These are phyloP conservation scores for Diaporthe vexans DNA, from an alignment of 2,329 filamentous ascomycete species.

Conservation along the genomic window DNA sequence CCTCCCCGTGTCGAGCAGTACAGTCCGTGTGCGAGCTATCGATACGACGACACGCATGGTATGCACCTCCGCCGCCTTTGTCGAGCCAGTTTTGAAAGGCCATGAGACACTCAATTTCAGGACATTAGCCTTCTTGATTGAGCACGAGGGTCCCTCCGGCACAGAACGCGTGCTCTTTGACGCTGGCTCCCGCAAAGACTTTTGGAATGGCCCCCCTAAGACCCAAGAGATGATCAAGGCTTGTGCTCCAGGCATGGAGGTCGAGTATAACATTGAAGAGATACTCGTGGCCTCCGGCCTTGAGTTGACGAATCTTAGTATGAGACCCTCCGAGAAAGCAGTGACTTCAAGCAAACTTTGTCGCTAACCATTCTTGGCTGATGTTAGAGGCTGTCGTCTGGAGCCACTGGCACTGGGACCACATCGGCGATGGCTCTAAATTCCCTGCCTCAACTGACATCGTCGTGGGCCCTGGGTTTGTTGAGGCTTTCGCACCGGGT, in stretches of 20 bases:
- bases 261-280: constrained; percentile 2
- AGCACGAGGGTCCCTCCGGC: background rate
- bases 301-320: constrained; percentile 17
- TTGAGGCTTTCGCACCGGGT: background rate
- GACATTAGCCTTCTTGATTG: constrained; percentile 9
- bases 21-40: constrained; percentile 10
- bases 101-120: constrained; percentile 12
- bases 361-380: background rate
- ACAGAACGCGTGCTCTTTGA: constrained; percentile 1
- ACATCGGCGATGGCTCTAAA: constrained; percentile 11
- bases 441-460: constrained; percentile 7
- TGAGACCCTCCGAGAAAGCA: background rate
- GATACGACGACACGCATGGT: constrained; percentile 16
- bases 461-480: background rate
- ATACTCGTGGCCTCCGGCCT: constrained; percentile 3
- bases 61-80: constrained; percentile 6
- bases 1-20: background rate
- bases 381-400: constrained; percentile 7
- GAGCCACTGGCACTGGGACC: constrained; percentile 17
- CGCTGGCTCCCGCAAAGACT: constrained; percentile 18
- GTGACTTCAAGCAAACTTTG: background rate
- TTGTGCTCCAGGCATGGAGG: background rate
- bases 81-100: background rate
- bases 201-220: background rate
- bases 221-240: background rate